Percentiles rank a stretch among this genome's conserved stretches.
phyloP scores from a whole-genome alignment of 2,329 filamentous ascomycete genomes.

The Scleromitrula shiraiana region DNA sequence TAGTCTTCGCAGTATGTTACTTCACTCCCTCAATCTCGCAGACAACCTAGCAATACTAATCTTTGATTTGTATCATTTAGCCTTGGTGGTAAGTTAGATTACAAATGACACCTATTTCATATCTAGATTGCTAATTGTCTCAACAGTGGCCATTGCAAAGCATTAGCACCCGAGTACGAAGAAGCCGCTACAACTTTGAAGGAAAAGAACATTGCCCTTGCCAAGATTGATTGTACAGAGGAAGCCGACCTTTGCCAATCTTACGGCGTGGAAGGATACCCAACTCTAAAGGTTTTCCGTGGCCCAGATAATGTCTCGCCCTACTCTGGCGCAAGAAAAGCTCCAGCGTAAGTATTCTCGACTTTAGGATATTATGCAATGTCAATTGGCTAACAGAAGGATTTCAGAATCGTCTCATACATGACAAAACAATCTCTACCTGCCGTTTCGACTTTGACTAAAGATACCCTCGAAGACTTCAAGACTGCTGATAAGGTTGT shows the following conservation, averaged over 20 bases:
- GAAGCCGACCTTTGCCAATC: constrained; percentile 85
- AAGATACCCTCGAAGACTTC: constrained; percentile 86
- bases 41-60: constrained; percentile 22
- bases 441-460: constrained; percentile 74
- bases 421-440: constrained; percentile 98
- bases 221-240: constrained; percentile 91
- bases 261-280: constrained; percentile 93
- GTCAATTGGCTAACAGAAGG: constrained; percentile 9
- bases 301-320: constrained; percentile 72
- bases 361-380: neutral
- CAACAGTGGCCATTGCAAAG: constrained; percentile 81
- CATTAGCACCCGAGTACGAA: constrained; percentile 87
- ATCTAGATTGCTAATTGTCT: constrained; percentile 22
- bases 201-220: constrained; percentile 79
- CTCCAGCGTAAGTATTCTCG: constrained; percentile 51
- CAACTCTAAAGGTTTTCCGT: constrained; percentile 98
- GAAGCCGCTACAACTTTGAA: constrained; percentile 75
- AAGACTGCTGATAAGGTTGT: constrained; percentile 98
- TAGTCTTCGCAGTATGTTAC: constrained; percentile 93
- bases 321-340: constrained; percentile 86
- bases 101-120: constrained; percentile 16
- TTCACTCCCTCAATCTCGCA: constrained; percentile 14
- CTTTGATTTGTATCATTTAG: constrained; percentile 17
- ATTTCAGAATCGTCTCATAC: constrained; percentile 60
- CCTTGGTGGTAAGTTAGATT: constrained; percentile 30